These are phyloP conservation scores for Lachancea cidri DNA, from an alignment of 805 yeast genomes.

Conservation along the genomic window DNA sequence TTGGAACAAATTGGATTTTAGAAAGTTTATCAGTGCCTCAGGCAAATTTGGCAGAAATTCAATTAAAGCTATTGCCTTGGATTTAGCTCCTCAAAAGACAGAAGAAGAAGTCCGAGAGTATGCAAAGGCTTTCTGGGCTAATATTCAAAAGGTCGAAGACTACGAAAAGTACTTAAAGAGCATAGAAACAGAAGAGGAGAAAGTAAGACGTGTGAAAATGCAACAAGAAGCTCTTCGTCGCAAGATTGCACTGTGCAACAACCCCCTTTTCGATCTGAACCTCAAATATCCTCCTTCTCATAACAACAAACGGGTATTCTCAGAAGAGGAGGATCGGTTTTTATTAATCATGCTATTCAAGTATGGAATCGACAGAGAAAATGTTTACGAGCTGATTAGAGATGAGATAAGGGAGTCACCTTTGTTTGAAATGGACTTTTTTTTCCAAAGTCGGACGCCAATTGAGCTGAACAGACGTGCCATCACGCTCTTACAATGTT, in stretches of 20 bases:
- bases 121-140: slow-evolving; percentile 75
- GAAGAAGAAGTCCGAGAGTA: slow-evolving; percentile 74
- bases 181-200: slow-evolving; percentile 88
- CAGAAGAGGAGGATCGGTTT: slow-evolving; percentile 89
- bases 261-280: slow-evolving; percentile 75
- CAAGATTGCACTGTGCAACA: slow-evolving; percentile 62
- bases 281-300: slow-evolving; percentile 70
- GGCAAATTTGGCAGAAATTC: slow-evolving; percentile 81
- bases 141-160: slow-evolving; percentile 77
- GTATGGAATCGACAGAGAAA: slow-evolving; percentile 74
- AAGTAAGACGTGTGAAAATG: slow-evolving; percentile 51
- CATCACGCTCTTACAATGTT: slow-evolving; percentile 65
- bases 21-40: slow-evolving; percentile 66
- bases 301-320: slow-evolving; percentile 59
- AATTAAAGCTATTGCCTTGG: slow-evolving; percentile 62
- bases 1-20: slow-evolving; percentile 88
- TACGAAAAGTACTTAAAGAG: slow-evolving; percentile 76
- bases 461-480: slow-evolving; percentile 80
- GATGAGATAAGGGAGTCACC: slow-evolving; percentile 71
- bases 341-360: slow-evolving; percentile 72
- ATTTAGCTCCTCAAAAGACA: slow-evolving; percentile 72
- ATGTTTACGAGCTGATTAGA: slow-evolving; percentile 71
- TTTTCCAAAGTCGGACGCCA: slow-evolving; percentile 72
- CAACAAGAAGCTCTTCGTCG: slow-evolving; percentile 78
- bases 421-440: slow-evolving; percentile 81